Base-by-base conservation (phyloP, 2,329 filamentous ascomycete genomes). In the Penicillium sp. region DNA sequence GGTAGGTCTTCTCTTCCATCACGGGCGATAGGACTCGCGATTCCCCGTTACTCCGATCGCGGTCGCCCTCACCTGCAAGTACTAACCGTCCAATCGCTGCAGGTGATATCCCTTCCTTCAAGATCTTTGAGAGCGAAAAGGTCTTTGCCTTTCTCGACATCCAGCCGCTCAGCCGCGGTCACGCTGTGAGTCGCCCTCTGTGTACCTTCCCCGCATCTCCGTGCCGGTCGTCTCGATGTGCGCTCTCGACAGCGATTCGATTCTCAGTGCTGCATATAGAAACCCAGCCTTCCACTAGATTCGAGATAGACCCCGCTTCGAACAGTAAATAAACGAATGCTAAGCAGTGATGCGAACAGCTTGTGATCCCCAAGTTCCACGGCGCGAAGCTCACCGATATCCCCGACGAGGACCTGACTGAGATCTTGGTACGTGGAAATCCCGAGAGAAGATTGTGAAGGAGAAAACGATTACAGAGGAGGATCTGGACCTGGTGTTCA, bases 101-200 rank as follows among this genome's bases (percentile, higher is more conserved):
- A 96, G 91, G 91, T 59, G 92, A 97, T 54, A 96, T 98, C 70
- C 93, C 93, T 42, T 92, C 84, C 62, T 86, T 97, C 79, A 98
- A 96, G 81, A 84, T 98, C 73, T 91, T 89, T 68, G 93, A 98
- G 75, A 93, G 82, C 63, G 88, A 95, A 32, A 95, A 92, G 76
- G 88, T 92, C 40, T 79, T 95, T 55, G 93, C 93, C 8, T 98
- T 98, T 72, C 86, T 98, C 59, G 93, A 98, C 71, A 96, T 98
- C 73, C 86, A 89, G 58, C 93, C 93, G 3, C 76, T 97, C 20
- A 89, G 86, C 71, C 81, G 81, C 66, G 93, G 93, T 49, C 93
- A 98, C 67, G 88, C 91, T 58, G 92, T 96, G 78, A 64, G 83
- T 72, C 28, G 3, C 42, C 23, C 42, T 28, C 42, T 28, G 49